phyloP scores from a whole-genome alignment of 2,329 filamentous ascomycete species.

The Elsinoe ampelina region DNA sequence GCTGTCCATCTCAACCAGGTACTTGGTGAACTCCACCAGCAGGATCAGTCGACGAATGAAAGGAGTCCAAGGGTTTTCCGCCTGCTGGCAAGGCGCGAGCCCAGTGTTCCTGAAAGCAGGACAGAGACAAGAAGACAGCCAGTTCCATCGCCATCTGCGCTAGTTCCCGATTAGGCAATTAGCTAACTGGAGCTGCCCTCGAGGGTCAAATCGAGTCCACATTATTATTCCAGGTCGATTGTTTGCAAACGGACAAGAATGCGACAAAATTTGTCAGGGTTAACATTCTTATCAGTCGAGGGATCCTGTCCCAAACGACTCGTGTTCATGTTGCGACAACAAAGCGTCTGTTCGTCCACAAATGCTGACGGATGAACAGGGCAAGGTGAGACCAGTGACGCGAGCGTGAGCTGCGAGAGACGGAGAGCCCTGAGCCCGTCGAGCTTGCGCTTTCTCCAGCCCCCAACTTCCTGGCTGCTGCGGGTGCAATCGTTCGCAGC shows the following conservation, averaged over 20 bases:
- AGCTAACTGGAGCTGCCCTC: not conserved
- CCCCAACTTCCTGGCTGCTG: not conserved
- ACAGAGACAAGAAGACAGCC: not conserved
- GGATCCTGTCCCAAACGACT: not conserved
- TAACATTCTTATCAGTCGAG: too few species aligned
- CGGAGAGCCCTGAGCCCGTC: not conserved
- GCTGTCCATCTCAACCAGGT: too few species aligned
- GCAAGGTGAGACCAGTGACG: not conserved
- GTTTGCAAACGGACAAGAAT: too few species aligned
- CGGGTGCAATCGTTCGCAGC: too few species aligned
- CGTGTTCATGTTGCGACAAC: not conserved
- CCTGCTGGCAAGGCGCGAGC: too few species aligned
- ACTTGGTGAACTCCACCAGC: too few species aligned
- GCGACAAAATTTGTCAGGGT: too few species aligned
- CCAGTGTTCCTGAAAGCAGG: not conserved
- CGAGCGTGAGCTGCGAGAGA: not conserved
- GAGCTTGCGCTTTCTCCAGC: conserved; percentile 5
- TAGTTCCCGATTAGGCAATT: conserved; percentile 1
- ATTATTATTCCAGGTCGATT: too few species aligned
- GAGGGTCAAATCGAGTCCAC: not conserved
- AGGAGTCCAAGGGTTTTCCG: too few species aligned
- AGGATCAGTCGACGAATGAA: too few species aligned
- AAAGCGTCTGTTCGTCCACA: conserved; percentile 1
- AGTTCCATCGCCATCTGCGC: not conserved
- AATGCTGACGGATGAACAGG: not conserved